phyloP scores from a whole-genome alignment of 1,284 basidiomycete genomes.

The Ceratobasidium sp. region DNA sequence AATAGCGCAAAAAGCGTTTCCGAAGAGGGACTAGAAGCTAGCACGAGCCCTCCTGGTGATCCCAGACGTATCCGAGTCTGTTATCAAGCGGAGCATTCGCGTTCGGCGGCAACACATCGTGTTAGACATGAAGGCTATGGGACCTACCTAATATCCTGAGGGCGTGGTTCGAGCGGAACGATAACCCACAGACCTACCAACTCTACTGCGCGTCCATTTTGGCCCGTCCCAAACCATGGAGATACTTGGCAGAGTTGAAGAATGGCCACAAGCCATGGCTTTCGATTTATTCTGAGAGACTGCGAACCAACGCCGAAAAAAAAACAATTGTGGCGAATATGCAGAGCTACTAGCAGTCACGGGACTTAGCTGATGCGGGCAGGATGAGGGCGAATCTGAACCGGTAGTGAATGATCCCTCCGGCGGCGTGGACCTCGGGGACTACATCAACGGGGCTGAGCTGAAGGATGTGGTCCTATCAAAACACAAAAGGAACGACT shows the following conservation, averaged over 20 bases:
- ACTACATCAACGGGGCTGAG: not conserved
- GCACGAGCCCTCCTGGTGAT: not conserved
- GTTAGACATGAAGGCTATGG: not conserved
- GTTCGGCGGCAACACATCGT: not conserved
- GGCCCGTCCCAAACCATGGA: constrained; percentile 42
- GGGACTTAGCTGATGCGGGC: constrained; percentile 1
- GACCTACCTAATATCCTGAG: constrained; percentile 33
- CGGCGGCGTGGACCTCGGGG: not conserved
- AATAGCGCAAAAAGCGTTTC: no score
- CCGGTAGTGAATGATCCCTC: not conserved
- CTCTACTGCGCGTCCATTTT: constrained; percentile 4
- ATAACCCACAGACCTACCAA: not conserved
- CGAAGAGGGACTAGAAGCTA: no score
- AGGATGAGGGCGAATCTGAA: not conserved
- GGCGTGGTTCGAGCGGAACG: not conserved
- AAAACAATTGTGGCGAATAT: constrained; percentile 9
- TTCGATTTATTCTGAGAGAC: not conserved
- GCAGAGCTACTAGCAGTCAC: constrained; percentile 38
- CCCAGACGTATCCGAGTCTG: not conserved
- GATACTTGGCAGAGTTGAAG: constrained; percentile 1
- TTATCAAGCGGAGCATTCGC: not conserved
- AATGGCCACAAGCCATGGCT: not conserved
- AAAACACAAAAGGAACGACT: not conserved
- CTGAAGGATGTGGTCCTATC: not conserved
- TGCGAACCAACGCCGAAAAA: not conserved